phyloP scores from a whole-genome alignment of 176 grass and related monocot species.

The Eragrostis curvula region DNA sequence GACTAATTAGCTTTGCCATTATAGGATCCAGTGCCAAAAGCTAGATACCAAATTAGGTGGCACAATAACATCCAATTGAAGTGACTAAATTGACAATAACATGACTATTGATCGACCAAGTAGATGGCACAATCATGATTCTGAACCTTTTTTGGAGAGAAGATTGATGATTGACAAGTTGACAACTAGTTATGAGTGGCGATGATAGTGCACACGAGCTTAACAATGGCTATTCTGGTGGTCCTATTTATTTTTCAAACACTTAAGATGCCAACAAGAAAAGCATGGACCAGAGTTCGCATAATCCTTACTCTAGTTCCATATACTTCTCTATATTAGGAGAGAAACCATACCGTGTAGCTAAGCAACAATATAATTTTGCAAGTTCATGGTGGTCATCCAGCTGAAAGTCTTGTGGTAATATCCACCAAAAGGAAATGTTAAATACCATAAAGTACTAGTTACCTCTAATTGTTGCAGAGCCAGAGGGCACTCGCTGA shows the following conservation, averaged over 20 bases:
- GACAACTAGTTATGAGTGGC: not conserved
- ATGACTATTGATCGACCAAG: constrained; percentile 32
- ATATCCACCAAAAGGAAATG: not conserved
- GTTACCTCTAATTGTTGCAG: constrained; percentile 78
- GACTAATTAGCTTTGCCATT: constrained; percentile 26
- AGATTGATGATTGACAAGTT: not conserved
- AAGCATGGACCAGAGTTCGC: constrained; percentile 49
- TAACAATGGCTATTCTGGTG: constrained; percentile 3
- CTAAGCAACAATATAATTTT: not conserved
- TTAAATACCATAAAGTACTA: not conserved
- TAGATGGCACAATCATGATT: constrained; percentile 31
- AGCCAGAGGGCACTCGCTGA: constrained; percentile 86
- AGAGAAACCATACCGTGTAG: not conserved
- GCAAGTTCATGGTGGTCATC: not conserved
- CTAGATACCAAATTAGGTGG: constrained; percentile 39
- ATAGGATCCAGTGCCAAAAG: constrained; percentile 23
- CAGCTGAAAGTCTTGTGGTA: not conserved
- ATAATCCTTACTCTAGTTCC: constrained; percentile 36
- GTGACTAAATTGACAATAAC: not conserved
- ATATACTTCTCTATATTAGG: not conserved
- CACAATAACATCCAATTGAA: constrained; percentile 20
- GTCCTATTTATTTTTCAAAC: not conserved
- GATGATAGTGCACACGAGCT: constrained; percentile 20
- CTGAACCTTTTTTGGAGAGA: not conserved
- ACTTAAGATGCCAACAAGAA: constrained; percentile 32